These are phyloP conservation scores for Taiozyma sp. DNA, from an alignment of 1,139 yeast genomes.

Conservation along the genomic window DNA sequence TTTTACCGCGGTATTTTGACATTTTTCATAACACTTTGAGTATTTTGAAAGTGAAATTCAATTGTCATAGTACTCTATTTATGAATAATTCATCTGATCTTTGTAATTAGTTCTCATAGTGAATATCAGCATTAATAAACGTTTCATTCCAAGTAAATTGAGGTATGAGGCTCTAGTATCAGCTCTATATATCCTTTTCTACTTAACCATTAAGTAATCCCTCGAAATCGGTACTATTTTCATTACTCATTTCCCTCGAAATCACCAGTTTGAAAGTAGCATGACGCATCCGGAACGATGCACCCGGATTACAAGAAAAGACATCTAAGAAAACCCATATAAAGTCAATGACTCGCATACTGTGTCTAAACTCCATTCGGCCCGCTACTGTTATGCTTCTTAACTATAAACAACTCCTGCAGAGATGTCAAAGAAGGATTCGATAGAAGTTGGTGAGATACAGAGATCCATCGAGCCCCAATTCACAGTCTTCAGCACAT, in stretches of 20 bases:
- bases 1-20: no score
- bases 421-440: neutral
- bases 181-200: neutral
- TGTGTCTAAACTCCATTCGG: neutral
- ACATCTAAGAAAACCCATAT: neutral
- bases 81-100: no score
- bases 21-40: no score
- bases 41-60: no score
- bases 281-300: neutral
- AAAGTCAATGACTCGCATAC: neutral
- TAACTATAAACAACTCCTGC: neutral
- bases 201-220: no score
- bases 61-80: no score
- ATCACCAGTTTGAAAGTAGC: neutral
- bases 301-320: neutral
- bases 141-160: no score
- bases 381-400: neutral
- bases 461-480: neutral
- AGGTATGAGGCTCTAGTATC: no score
- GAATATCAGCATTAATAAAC: no score
- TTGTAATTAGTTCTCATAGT: no score
- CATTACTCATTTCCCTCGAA: neutral
- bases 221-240: no score
- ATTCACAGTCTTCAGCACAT: constrained; percentile 29
- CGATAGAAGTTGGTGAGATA: neutral